Base-by-base conservation (phyloP, 139 green algal genomes). In the Tetradesmus obliquus region DNA sequence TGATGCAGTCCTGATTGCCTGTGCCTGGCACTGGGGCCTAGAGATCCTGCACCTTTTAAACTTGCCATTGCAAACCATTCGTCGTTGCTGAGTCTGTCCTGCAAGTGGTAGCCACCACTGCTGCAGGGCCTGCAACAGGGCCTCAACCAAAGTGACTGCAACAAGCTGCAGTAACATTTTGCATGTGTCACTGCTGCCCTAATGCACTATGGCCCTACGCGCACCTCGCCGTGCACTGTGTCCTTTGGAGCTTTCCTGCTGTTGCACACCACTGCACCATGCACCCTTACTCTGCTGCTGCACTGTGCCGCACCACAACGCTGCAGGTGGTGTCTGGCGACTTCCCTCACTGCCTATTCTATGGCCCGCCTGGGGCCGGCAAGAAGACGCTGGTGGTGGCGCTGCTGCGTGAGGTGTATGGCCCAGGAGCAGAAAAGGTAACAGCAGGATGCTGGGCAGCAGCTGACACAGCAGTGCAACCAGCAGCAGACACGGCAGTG, bases 331-430 rank as follows among this genome's bases (percentile, higher is more conserved):
- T 91, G 0, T 93, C 91, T 9, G 97, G 97, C 0, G 98, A 99
- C 94, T 99, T 97, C 88, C 98, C 98, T 0, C 98, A 99, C 92
- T 97, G 97, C 6, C 94, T 99, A 2, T 98, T 99, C 90, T 99
- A 99, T 95, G 98, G 98, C 1, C 98, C 98, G 0, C 93, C 97
- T 10, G 98, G 98, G 5, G 96, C 97, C 5, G 98, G 98, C 62
- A 99, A 99, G 94, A 99, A 99, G 93, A 99, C 98, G 3, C 93
- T 99, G 13, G 95, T 99, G 55, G 95, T 98, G 84, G 97, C 96
- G 1, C 89, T 99, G 82, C 96, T 99, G n/a, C 90, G 96, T 2
- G 96, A 99, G 88, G 94, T 99, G 3, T 99, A 97, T 93, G 98
- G 98, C 0, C 54, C 97, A 5, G 96, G 96, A 1, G 98, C 96